Conservation (phyloP, 2,329 filamentous ascomycete genomes). For the Penicillium vulpinum region DNA sequence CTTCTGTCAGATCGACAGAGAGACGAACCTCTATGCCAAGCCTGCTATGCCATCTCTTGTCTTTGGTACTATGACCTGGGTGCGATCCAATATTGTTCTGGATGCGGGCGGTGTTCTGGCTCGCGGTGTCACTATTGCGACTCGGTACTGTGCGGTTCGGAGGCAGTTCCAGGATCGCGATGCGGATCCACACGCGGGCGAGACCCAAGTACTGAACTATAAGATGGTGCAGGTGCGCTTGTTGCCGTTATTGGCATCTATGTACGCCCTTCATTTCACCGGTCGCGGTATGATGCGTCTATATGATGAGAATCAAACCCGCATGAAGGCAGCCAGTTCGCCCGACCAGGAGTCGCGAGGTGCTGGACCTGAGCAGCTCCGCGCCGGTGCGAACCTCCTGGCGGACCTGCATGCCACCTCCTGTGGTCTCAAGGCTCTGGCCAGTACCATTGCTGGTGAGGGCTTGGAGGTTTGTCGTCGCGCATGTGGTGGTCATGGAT, state of each 20-base stretch:
- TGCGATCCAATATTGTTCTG: slow-evolving; percentile 71
- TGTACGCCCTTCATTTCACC: slow-evolving; percentile 77
- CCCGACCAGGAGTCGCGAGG: slow-evolving; percentile 52
- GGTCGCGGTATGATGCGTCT: slow-evolving; percentile 73
- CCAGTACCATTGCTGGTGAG: slow-evolving; percentile 70
- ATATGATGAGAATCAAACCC: slow-evolving; percentile 71
- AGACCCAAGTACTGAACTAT: slow-evolving; percentile 77
- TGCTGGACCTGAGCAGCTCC: slow-evolving; percentile 67
- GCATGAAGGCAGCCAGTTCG: slow-evolving; percentile 56
- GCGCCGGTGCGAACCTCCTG: slow-evolving; percentile 65
- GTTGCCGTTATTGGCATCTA: slow-evolving; percentile 69
- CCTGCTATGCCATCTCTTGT: slow-evolving; percentile 67
- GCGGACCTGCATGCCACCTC: slow-evolving; percentile 76
- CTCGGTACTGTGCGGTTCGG: slow-evolving; percentile 70
- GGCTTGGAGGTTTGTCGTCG: slow-evolving; percentile 73
- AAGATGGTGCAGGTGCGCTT: slow-evolving; percentile 77
- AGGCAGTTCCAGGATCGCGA: slow-evolving; percentile 78
- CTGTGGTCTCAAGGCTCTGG: slow-evolving; percentile 72
- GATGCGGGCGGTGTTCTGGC: slow-evolving; percentile 71
- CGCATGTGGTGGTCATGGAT: slow-evolving; percentile 76
- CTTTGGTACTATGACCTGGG: slow-evolving; percentile 75
- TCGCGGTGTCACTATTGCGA: slow-evolving; percentile 75
- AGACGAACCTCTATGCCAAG: slow-evolving; percentile 66
- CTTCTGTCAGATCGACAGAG: slow-evolving; percentile 69
- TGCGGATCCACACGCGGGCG: slow-evolving; percentile 58